Percentiles rank a stretch among this genome's conserved stretches.
Conservation (phyloP, 2,329 filamentous ascomycete genomes). For the Penicillium sp. region DNA sequence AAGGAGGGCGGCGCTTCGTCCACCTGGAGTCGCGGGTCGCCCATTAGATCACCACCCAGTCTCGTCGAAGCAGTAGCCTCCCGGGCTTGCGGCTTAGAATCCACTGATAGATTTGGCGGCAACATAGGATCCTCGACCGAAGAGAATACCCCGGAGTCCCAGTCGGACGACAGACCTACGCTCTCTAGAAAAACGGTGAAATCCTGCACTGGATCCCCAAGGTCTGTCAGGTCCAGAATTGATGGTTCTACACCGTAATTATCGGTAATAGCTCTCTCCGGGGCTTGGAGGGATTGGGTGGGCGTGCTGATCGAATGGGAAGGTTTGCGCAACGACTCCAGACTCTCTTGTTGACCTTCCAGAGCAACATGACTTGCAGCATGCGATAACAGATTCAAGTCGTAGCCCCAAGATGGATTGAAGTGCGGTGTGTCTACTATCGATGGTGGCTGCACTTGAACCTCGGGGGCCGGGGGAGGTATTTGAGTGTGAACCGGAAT, state of each 20-base stretch:
- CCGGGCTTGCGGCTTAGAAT: conserved; percentile 31
- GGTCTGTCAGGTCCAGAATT: conserved; percentile 43
- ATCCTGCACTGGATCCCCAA: conserved; percentile 46
- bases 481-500: conserved; percentile 39
- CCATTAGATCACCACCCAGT: conserved; percentile 37
- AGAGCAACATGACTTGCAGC: conserved; percentile 47
- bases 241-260: conserved; percentile 43
- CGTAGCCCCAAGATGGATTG: conserved; percentile 48
- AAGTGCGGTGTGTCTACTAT: conserved; percentile 43
- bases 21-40: conserved; percentile 33
- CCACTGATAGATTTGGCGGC: conserved; percentile 33
- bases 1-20: conserved; percentile 42
- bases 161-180: conserved; percentile 46
- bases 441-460: conserved; percentile 35
- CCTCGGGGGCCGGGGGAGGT: conserved; percentile 32
- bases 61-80: conserved; percentile 28
- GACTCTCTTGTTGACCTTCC: conserved; percentile 41
- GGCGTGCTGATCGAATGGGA: conserved; percentile 28
- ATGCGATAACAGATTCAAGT: conserved; percentile 46
- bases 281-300: conserved; percentile 32
- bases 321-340: conserved; percentile 36
- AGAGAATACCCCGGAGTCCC: conserved; percentile 46
- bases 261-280: conserved; percentile 38
- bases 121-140: conserved; percentile 39
- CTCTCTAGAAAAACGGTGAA: conserved; percentile 47